These are phyloP conservation scores for Ophiostoma quercus DNA, from an alignment of 2,329 filamentous ascomycete genomes.

Conservation along the genomic window DNA sequence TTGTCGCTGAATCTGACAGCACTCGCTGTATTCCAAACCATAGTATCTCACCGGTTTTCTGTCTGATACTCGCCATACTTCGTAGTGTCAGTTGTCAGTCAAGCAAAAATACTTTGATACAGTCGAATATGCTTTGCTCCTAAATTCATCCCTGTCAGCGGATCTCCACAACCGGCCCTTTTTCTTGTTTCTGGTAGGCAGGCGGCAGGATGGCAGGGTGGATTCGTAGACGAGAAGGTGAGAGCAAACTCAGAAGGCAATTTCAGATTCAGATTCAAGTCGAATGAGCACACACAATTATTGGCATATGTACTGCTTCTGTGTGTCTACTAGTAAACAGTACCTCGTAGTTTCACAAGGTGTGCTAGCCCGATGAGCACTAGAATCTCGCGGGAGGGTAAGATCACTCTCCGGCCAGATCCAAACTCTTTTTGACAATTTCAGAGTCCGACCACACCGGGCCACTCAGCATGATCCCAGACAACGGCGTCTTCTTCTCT, in stretches of 20 bases:
- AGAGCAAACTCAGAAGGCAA: not conserved
- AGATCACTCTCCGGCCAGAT: not conserved
- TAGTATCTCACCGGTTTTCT: not conserved
- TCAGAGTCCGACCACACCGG: too few species aligned
- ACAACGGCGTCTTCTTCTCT: too few species aligned
- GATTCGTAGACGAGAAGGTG: not conserved
- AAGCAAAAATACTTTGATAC: not conserved
- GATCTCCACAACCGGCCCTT: constrained; percentile 2
- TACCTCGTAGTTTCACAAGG: not conserved
- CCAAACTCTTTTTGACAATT: not conserved
- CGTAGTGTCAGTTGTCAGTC: not conserved
- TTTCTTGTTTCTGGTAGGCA: not conserved
- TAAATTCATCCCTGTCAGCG: not conserved
- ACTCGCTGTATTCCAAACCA: not conserved
- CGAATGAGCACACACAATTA: not conserved
- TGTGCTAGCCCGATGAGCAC: not conserved
- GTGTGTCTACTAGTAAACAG: not conserved
- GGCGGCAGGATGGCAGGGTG: not conserved
- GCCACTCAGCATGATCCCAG: too few species aligned
- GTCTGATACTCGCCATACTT: not conserved
- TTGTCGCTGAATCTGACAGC: not conserved
- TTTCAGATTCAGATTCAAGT: not conserved
- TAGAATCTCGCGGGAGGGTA: not conserved
- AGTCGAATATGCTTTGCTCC: not conserved
- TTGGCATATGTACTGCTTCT: not conserved